Percentiles rank a stretch among this genome's conserved stretches.
These are phyloP conservation scores for Gracilaria domingensis DNA, from an alignment of 23 red algal genomes.

Conservation along the genomic window DNA sequence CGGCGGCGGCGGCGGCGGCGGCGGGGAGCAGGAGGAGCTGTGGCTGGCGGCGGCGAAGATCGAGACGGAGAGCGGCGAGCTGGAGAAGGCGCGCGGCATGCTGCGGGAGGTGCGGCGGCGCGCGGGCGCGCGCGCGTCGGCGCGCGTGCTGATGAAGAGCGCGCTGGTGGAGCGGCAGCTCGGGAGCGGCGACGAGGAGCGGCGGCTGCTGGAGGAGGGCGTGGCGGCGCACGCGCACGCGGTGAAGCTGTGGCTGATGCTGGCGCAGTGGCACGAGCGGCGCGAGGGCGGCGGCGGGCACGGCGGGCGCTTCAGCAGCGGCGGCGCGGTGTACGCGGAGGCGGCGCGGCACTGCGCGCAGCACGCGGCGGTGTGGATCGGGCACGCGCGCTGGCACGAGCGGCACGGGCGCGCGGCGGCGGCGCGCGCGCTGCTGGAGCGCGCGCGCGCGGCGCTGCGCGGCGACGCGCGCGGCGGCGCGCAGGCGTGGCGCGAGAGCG, in stretches of 20 bases:
- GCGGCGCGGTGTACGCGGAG: constrained; percentile 35
- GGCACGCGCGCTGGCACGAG: constrained; percentile 56
- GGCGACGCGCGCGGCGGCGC: constrained; percentile 10
- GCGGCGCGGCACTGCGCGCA: constrained; percentile 48
- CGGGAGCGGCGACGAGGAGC: constrained; percentile 28
- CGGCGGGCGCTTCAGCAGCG: not conserved
- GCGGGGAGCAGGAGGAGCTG: constrained; percentile 48
- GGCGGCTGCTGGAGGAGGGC: constrained; percentile 53
- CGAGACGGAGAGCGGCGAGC: constrained; percentile 73
- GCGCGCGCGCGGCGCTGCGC: constrained; percentile 30
- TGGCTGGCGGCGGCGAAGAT: constrained; percentile 88
- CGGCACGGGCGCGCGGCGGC: constrained; percentile 9
- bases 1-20: constrained; percentile 57
- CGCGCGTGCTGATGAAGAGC: constrained; percentile 72
- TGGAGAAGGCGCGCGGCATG: constrained; percentile 57
- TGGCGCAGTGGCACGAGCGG: constrained; percentile 78
- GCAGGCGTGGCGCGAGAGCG: constrained; percentile 66
- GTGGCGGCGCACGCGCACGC: constrained; percentile 42
- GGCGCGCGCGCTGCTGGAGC: constrained; percentile 72
- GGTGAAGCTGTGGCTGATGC: constrained; percentile 76
- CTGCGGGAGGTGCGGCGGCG: constrained; percentile 25
- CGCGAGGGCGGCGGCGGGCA: not conserved
- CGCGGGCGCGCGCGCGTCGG: constrained; percentile 43
- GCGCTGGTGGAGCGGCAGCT: constrained; percentile 76
- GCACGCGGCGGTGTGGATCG: constrained; percentile 59